phyloP scores from a whole-genome alignment of 306 rosid species.

The Quercus wislizeni region DNA sequence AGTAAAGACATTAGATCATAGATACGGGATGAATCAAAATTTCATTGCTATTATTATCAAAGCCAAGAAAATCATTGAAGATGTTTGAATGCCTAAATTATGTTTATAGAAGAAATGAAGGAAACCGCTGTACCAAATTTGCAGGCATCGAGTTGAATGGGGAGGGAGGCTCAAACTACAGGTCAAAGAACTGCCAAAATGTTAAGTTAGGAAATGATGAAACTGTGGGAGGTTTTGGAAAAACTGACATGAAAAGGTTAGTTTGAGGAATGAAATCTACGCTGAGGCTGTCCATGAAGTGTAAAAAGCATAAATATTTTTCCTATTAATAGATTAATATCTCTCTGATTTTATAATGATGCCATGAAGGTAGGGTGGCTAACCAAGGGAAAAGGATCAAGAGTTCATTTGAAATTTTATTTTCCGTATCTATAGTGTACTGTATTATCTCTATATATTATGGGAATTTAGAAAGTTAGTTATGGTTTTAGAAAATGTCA shows the following conservation, averaged over 20 bases:
- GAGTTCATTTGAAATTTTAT: no score
- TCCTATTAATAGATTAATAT: conserved; percentile 36
- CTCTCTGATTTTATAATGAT: conserved; percentile 17
- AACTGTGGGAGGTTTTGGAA: neutral
- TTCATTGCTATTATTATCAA: neutral
- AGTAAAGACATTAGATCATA: neutral
- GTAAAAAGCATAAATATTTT: conserved; percentile 19
- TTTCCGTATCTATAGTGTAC: no score
- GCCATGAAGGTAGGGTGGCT: conserved; percentile 16
- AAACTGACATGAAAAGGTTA: conserved; percentile 17
- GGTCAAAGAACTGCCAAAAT: conserved; percentile 1
- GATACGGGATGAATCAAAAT: neutral
- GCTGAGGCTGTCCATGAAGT: conserved; percentile 31
- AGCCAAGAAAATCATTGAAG: neutral
- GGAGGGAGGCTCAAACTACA: neutral
- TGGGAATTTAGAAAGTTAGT: no score
- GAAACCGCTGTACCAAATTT: neutral
- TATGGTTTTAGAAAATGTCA: no score
- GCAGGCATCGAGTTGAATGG: neutral
- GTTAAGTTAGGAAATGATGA: conserved; percentile 7
- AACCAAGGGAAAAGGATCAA: neutral
- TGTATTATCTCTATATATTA: no score
- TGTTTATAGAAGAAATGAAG: neutral
- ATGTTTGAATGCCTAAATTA: neutral
- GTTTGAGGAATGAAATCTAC: conserved; percentile 18